Conservation (phyloP, 2,329 filamentous ascomycete genomes). For the Keithomyces neogunnii region DNA sequence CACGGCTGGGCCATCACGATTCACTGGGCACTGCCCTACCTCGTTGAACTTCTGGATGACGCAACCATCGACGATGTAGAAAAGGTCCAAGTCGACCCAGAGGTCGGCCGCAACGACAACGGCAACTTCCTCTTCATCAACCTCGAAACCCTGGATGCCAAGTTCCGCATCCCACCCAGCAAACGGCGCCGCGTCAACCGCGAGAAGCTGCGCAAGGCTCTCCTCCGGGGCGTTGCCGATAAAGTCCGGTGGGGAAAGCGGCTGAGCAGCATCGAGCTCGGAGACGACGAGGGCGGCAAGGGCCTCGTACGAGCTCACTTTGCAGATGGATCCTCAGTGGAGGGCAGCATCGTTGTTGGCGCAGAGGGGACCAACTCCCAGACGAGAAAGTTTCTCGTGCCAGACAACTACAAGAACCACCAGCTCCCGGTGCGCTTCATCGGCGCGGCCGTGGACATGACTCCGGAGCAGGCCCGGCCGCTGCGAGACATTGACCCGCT, state of each 20-base stretch:
- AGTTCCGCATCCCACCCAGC: constrained; percentile 29
- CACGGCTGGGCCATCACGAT: constrained; percentile 53
- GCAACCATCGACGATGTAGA: constrained; percentile 16
- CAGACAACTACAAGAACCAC: constrained; percentile 21
- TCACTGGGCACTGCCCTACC: constrained; percentile 42
- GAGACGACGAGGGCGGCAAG: constrained; percentile 8
- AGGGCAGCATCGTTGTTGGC: constrained; percentile 29
- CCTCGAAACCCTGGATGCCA: constrained; percentile 25
- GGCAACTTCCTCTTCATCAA: constrained; percentile 33
- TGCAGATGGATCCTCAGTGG: constrained; percentile 21
- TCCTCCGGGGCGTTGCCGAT: constrained; percentile 18
- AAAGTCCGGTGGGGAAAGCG: constrained; percentile 24
- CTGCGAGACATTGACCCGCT: constrained; percentile 42
- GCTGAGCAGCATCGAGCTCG: constrained; percentile 17
- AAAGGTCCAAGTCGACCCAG: constrained; percentile 20
- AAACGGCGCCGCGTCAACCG: constrained; percentile 28
- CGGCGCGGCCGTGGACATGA: constrained; percentile 28
- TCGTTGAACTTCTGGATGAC: constrained; percentile 16
- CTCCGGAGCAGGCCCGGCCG: constrained; percentile 25
- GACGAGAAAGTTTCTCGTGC: constrained; percentile 25
- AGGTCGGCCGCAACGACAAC: constrained; percentile 29
- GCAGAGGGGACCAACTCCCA: constrained; percentile 30
- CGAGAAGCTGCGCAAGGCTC: constrained; percentile 22
- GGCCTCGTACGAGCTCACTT: constrained; percentile 20
- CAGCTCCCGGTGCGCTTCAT: constrained; percentile 28